Conservation (phyloP, 2,329 filamentous ascomycete genomes). For the Colletotrichum liaoningense region DNA sequence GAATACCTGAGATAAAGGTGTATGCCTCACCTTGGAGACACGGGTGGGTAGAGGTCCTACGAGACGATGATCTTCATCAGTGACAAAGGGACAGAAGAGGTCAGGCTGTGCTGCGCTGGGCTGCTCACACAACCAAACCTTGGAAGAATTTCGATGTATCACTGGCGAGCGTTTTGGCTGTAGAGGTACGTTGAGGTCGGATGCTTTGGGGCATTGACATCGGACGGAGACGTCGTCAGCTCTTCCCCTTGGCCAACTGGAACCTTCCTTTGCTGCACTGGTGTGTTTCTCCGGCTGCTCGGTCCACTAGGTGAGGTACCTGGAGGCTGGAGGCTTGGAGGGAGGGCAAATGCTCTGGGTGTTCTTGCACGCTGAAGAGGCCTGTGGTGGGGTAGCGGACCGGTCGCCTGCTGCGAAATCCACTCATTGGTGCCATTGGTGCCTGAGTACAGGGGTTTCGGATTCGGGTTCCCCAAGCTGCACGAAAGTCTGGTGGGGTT, state of each 20-base stretch:
- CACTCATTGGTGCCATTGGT: slow-evolving; percentile 29
- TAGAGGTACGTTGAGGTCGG: slow-evolving; percentile 4
- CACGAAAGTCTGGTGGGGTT: slow-evolving; percentile 9
- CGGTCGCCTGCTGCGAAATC: slow-evolving; percentile 14
- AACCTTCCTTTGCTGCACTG: slow-evolving; percentile 31
- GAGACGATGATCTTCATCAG: slow-evolving; percentile 16
- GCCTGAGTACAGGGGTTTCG: slow-evolving; percentile 32
- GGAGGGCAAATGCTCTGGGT: background rate
- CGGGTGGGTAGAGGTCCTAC: slow-evolving; percentile 1
- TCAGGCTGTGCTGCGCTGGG: slow-evolving; percentile 8
- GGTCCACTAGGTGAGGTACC: slow-evolving; percentile 24
- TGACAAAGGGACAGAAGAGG: slow-evolving; percentile 7
- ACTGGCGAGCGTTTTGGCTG: background rate
- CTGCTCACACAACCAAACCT: background rate
- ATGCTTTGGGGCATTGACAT: slow-evolving; percentile 24
- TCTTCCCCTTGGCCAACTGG: slow-evolving; percentile 30
- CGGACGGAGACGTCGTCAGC: slow-evolving; percentile 36
- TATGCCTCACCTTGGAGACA: slow-evolving; percentile 1
- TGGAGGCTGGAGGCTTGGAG: background rate
- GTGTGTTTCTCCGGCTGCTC: slow-evolving; percentile 33
- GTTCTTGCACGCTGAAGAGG: slow-evolving; percentile 27
- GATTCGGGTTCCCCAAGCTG: slow-evolving; percentile 1
- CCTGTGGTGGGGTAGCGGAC: slow-evolving; percentile 26
- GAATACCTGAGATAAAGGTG: slow-evolving; percentile 5
- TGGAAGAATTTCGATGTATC: background rate